Evolutionary conservation across 1,284 basidiomycete genomes (phyloP).

Genomic region (Vanrija humicola): DNA sequence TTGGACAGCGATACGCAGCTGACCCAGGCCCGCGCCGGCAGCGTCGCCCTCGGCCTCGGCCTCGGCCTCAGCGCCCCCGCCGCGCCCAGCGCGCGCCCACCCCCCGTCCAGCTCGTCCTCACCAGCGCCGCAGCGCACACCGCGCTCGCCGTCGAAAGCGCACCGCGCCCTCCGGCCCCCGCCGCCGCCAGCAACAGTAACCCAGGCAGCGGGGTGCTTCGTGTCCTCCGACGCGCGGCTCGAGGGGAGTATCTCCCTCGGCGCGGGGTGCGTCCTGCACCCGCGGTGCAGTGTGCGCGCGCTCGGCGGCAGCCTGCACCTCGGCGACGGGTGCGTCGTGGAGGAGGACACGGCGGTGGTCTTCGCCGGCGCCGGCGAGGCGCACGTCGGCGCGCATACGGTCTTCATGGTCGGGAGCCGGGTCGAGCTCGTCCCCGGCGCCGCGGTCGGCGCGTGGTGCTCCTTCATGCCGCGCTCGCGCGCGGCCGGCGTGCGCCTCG

Average conservation of each 20-base stretch:
- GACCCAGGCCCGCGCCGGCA: too few relatives aligned
- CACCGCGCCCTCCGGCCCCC: not conserved
- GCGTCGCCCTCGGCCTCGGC: too few relatives aligned
- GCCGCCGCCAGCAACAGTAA: not conserved
- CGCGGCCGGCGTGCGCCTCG: conserved; percentile 10
- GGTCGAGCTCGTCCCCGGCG: conserved; percentile 50
- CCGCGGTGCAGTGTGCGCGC: conserved; percentile 88
- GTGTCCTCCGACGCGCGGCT: conserved; percentile 84
- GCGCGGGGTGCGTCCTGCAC: conserved; percentile 81
- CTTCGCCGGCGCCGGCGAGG: conserved; percentile 60
- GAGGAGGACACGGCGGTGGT: conserved; percentile 86
- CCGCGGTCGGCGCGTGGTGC: conserved; percentile 9
- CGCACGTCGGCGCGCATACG: conserved; percentile 88
- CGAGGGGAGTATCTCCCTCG: conserved; percentile 85
- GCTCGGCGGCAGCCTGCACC: conserved; percentile 68
- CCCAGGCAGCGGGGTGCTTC: conserved; percentile 35
- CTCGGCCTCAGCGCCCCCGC: not conserved
- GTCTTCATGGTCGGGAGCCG: conserved; percentile 88
- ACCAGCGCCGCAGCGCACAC: not conserved
- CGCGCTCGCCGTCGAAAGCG: not conserved
- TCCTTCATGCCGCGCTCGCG: conserved; percentile 3
- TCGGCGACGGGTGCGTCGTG: conserved; percentile 83
- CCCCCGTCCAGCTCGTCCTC: not conserved
- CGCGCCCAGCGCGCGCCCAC: not conserved
- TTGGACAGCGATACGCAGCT: too few relatives aligned